A percentile compares a stretch with the other conserved stretches of the same genome.
These are phyloP conservation scores for Dendrobium officinale DNA, from an alignment of 106 monocot species.

Conservation along the genomic window DNA sequence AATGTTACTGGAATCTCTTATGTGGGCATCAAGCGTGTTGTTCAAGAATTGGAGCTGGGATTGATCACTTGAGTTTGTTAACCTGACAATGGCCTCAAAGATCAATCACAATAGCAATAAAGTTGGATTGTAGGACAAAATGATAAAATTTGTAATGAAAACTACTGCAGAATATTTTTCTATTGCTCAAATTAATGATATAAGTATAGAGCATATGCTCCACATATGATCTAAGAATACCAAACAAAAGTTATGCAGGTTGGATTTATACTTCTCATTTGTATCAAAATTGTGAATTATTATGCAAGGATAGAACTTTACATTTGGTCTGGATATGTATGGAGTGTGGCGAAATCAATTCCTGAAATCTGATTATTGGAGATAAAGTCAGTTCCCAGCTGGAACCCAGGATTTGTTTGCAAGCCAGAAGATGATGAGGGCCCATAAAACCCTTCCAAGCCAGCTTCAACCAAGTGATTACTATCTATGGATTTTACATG, in stretches of 20 bases:
- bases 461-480: conserved; percentile 69
- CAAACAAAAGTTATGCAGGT: too few species aligned
- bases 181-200: too few species aligned
- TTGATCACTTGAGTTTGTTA: conserved; percentile 40
- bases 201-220: too few species aligned
- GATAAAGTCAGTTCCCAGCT: conserved; percentile 80
- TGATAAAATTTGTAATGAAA: not conserved
- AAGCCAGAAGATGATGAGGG: conserved; percentile 12
- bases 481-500: conserved; percentile 76
- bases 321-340: conserved; percentile 88
- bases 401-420: conserved; percentile 27
- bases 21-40: conserved; percentile 73
- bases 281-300: too few species aligned
- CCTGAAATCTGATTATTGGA: conserved; percentile 65
- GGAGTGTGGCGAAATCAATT: conserved; percentile 82
- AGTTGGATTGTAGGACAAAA: not conserved
- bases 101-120: not conserved
- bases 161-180: too few species aligned
- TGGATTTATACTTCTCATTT: too few species aligned
- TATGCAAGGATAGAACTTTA: conserved; percentile 8
- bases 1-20: conserved; percentile 37
- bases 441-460: conserved; percentile 72
- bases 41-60: conserved; percentile 54
- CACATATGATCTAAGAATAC: too few species aligned
- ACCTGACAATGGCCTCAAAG: conserved; percentile 29